These are phyloP conservation scores for Beauveria bassiana DNA, from an alignment of 2,329 filamentous ascomycete genomes.

Conservation along the genomic window DNA sequence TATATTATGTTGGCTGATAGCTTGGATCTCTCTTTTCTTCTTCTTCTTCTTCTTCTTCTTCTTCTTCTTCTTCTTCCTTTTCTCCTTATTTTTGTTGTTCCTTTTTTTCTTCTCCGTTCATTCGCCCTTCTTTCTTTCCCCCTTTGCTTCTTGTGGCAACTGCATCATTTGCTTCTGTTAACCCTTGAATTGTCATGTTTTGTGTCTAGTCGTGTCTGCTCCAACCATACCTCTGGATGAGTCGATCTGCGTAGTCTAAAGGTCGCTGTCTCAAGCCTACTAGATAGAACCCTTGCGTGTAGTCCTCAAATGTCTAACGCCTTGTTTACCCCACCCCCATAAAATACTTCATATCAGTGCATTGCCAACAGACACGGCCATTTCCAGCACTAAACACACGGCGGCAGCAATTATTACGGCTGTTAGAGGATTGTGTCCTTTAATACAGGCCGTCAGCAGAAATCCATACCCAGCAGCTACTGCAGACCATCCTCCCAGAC, in stretches of 20 bases:
- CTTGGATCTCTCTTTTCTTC: neutral
- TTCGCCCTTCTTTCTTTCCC: too few species aligned
- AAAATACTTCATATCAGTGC: neutral
- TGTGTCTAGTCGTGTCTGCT: too few species aligned
- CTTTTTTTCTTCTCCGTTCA: too few species aligned
- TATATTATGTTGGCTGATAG: conserved; percentile 12
- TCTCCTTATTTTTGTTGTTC: neutral
- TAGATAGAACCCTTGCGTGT: too few species aligned
- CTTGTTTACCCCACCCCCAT: neutral
- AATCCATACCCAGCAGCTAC: neutral
- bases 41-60: neutral
- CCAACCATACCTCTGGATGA: too few species aligned
- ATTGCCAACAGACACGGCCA: neutral
- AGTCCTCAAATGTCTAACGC: neutral
- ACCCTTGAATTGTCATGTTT: too few species aligned
- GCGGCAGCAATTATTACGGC: neutral
- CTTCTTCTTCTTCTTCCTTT: neutral
- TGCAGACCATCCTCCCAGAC: neutral
- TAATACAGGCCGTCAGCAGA: neutral
- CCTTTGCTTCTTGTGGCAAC: too few species aligned
- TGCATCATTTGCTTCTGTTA: too few species aligned
- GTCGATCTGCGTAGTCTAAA: too few species aligned
- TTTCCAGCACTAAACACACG: neutral
- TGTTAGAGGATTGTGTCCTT: neutral
- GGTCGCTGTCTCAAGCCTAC: too few species aligned